These are phyloP conservation scores for Clonostachys chloroleuca DNA, from an alignment of 2,329 filamentous ascomycete genomes.

Conservation along the genomic window DNA sequence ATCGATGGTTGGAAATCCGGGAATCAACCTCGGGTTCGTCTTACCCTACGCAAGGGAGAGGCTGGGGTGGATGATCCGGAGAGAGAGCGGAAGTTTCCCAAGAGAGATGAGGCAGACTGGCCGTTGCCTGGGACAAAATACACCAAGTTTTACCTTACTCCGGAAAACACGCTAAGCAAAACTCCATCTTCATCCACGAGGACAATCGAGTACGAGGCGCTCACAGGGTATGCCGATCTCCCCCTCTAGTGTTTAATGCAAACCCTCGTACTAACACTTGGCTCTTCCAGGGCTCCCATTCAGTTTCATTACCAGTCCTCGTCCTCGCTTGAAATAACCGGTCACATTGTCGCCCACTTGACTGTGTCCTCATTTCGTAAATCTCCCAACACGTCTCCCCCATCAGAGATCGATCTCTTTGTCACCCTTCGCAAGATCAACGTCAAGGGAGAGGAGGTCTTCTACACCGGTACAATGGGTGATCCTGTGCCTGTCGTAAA, in stretches of 20 bases:
- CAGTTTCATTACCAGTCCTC: too few relatives aligned
- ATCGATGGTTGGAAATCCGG: slow-evolving; percentile 52
- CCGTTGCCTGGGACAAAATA: slow-evolving; percentile 63
- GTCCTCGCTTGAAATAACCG: slow-evolving; percentile 52
- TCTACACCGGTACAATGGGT: slow-evolving; percentile 61
- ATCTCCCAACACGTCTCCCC: slow-evolving; percentile 42
- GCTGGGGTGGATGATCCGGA: slow-evolving; percentile 62
- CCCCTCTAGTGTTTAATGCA: too few relatives aligned
- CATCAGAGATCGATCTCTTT: slow-evolving; percentile 58
- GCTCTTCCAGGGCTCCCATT: too few relatives aligned
- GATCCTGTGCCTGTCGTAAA: slow-evolving; percentile 59
- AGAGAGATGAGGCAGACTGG: slow-evolving; percentile 59
- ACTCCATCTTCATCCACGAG: too few relatives aligned
- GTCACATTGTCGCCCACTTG: slow-evolving; percentile 60
- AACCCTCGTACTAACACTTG: too few relatives aligned
- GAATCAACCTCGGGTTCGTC: slow-evolving; percentile 53
- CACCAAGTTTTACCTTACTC: slow-evolving; percentile 53
- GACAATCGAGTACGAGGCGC: too few relatives aligned
- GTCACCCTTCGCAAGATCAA: slow-evolving; percentile 58
- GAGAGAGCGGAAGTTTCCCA: slow-evolving; percentile 49
- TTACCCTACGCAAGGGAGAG: slow-evolving; percentile 62
- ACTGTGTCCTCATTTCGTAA: slow-evolving; percentile 42
- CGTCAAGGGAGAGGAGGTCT: slow-evolving; percentile 48
- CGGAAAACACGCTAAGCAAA: not conserved
- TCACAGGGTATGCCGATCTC: too few relatives aligned